Evolutionary conservation across 2,329 filamentous ascomycete species (phyloP).

Genomic region (Neonectria hederae): DNA sequence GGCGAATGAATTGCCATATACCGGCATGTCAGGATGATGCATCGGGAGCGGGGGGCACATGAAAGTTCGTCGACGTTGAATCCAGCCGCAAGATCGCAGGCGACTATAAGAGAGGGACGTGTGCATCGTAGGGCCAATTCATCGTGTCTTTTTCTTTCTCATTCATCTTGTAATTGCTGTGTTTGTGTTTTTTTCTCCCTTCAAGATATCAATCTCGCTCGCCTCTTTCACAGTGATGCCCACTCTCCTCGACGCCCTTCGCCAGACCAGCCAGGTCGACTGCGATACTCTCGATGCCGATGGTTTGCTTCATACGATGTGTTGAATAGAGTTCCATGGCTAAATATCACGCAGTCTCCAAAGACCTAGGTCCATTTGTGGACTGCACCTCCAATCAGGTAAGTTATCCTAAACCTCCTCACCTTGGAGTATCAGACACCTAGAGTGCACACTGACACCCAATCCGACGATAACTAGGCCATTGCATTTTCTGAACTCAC

Average conservation of each 20-base stretch:
- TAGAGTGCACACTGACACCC: not conserved
- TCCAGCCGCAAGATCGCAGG: not conserved
- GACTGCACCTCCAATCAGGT: conserved; percentile 51
- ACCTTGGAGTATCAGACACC: not conserved
- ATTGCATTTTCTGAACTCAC: conserved; percentile 48
- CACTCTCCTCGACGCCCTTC: conserved; percentile 41
- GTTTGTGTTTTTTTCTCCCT: not conserved
- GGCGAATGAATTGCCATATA: conserved; percentile 22
- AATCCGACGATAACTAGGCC: conserved; percentile 35
- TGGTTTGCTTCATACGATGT: conserved; percentile 33
- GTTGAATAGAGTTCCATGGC: not conserved
- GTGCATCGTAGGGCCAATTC: not conserved
- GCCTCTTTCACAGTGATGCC: conserved; percentile 31
- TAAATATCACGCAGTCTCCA: conserved; percentile 42
- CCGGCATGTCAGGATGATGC: conserved; percentile 5
- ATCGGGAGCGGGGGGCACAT: conserved; percentile 14
- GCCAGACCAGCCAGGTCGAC: conserved; percentile 44
- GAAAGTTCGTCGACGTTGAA: not conserved
- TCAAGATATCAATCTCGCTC: not conserved
- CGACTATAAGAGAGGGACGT: not conserved
- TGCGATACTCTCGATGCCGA: conserved; percentile 50
- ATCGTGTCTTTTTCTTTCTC: no score
- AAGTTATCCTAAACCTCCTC: not conserved
- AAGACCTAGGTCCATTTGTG: conserved; percentile 46
- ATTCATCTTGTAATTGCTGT: no score